These are phyloP conservation scores for Candida lessepsii DNA, from an alignment of 805 yeast species.

Conservation along the genomic window DNA sequence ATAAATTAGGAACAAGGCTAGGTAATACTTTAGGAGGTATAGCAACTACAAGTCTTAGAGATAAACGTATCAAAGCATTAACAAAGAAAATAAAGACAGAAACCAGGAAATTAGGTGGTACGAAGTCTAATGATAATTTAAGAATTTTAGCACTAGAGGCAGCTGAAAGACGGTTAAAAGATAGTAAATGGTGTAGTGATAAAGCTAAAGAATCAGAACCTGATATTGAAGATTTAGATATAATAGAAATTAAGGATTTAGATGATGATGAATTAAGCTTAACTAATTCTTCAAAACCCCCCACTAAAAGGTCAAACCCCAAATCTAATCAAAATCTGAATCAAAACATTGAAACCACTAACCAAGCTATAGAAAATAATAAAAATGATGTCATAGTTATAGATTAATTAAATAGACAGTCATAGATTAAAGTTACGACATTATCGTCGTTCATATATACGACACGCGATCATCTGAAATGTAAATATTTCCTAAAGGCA, in stretches of 20 bases:
- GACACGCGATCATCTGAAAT: constrained; percentile 7
- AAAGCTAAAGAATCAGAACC: constrained; percentile 31
- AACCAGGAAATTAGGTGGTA: constrained; percentile 29
- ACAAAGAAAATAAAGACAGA: constrained; percentile 43
- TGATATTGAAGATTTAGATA: constrained; percentile 43
- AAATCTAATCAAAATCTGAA: not conserved
- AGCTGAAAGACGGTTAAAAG: constrained; percentile 58
- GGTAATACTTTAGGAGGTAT: constrained; percentile 6
- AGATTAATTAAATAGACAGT: not conserved
- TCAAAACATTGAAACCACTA: not conserved
- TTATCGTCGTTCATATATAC: not conserved
- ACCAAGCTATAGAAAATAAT: not conserved
- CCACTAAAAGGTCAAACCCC: not conserved
- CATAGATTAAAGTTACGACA: no score
- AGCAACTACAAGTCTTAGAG: constrained; percentile 23
- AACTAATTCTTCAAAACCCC: not conserved
- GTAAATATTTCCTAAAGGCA: no score
- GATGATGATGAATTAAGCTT: not conserved
- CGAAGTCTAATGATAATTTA: not conserved
- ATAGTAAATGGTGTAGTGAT: constrained; percentile 47
- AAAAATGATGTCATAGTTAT: not conserved
- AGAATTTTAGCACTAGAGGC: constrained; percentile 56
- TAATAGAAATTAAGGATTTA: constrained; percentile 23
- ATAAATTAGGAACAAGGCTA: constrained; percentile 37
- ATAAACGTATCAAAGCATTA: constrained; percentile 42